Percentiles rank a stretch among this genome's conserved stretches.
phyloP scores from a whole-genome alignment of 2,329 filamentous ascomycete species.

The Boeremia exigua region DNA sequence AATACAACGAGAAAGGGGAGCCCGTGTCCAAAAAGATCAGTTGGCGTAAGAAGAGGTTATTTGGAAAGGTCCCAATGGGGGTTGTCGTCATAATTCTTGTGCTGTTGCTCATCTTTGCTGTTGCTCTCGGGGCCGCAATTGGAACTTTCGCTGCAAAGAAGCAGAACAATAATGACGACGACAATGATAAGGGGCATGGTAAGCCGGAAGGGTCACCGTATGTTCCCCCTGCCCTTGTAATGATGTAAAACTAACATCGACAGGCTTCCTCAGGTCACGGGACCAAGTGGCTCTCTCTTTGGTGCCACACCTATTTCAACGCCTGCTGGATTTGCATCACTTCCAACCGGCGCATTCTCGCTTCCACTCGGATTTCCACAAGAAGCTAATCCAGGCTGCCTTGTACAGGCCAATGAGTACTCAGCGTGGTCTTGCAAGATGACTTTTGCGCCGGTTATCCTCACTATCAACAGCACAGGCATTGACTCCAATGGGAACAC shows the following conservation, averaged over 20 bases:
- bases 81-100: slow-evolving; percentile 55
- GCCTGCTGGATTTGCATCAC: slow-evolving; percentile 51
- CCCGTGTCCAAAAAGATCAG: slow-evolving; percentile 5
- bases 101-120: slow-evolving; percentile 54
- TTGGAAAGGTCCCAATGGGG: slow-evolving; percentile 59
- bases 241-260: slow-evolving; percentile 22
- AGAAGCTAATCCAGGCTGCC: slow-evolving; percentile 57
- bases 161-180: slow-evolving; percentile 13
- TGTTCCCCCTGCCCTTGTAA: slow-evolving; percentile 16
- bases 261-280: slow-evolving; percentile 54
- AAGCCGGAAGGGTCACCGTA: slow-evolving; percentile 37
- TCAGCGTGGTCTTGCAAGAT: slow-evolving; percentile 60
- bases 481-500: slow-evolving; percentile 10
- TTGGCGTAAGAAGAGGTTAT: slow-evolving; percentile 54
- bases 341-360: slow-evolving; percentile 58
- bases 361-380: slow-evolving; percentile 56
- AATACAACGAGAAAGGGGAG: slow-evolving; percentile 27
- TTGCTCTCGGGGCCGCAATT: slow-evolving; percentile 60
- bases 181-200: slow-evolving; percentile 18
- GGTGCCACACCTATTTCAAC: slow-evolving; percentile 60
- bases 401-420: slow-evolving; percentile 53
- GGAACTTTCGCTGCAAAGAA: slow-evolving; percentile 59
- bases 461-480: slow-evolving; percentile 35
- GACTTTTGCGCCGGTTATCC: slow-evolving; percentile 42
- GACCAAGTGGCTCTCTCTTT: slow-evolving; percentile 53